Evolutionary conservation across 2,329 filamentous ascomycete species (phyloP).

Genomic region (Penicillium sp.): DNA sequence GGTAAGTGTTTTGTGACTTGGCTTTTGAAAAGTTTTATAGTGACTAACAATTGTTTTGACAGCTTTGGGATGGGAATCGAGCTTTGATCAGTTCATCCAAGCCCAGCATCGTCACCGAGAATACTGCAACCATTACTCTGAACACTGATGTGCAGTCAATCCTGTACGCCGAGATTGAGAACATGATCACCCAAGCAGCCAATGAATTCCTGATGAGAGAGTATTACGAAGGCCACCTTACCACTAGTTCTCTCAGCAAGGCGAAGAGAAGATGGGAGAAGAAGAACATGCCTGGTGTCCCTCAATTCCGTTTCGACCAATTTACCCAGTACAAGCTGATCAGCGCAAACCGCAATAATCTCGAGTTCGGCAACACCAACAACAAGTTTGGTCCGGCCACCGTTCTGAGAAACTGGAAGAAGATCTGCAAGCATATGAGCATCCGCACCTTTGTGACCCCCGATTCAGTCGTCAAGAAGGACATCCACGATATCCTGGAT

Average conservation of each 20-base stretch:
- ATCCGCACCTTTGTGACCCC: constrained; percentile 2
- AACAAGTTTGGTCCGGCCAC: constrained; percentile 10
- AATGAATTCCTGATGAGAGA: constrained; percentile 49
- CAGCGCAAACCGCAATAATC: constrained; percentile 45
- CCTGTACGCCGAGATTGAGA: constrained; percentile 48
- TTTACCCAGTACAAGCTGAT: constrained; percentile 52
- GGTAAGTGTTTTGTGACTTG: background rate
- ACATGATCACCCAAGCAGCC: constrained; percentile 47
- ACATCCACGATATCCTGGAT: background rate
- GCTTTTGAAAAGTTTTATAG: background rate
- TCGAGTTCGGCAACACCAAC: constrained; percentile 44
- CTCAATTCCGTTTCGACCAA: constrained; percentile 56
- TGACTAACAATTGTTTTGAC: background rate
- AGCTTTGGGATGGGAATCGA: background rate
- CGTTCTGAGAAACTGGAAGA: constrained; percentile 51
- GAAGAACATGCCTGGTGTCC: constrained; percentile 50
- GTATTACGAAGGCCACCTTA: constrained; percentile 41
- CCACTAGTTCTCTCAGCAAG: constrained; percentile 41
- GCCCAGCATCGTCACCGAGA: constrained; percentile 7
- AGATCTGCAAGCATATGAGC: constrained; percentile 37
- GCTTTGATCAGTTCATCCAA: background rate
- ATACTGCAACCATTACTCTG: constrained; percentile 41
- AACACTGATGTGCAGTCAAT: constrained; percentile 43
- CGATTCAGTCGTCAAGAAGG: background rate
- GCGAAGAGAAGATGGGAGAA: constrained; percentile 46